A percentile compares a stretch with the other conserved stretches of the same genome.
These are phyloP conservation scores for Vigna nakashimae DNA, from an alignment of 306 rosid species.

Conservation along the genomic window DNA sequence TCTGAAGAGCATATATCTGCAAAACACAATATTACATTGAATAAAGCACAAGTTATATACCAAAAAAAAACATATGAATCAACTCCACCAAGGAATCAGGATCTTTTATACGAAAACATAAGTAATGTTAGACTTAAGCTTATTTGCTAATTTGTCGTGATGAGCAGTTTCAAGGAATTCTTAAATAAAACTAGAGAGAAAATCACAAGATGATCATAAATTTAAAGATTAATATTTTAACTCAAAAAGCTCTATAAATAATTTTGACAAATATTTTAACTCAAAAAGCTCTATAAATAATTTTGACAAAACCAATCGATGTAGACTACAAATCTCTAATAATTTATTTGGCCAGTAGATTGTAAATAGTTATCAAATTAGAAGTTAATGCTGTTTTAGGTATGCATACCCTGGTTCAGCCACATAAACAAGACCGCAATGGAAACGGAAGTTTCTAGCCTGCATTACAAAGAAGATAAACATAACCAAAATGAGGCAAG, in stretches of 20 bases:
- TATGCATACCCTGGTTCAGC: conserved; percentile 91
- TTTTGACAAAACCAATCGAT: conserved; percentile 8
- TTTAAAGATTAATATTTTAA: conserved; percentile 6
- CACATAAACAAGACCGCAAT: conserved; percentile 95
- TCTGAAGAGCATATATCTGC: conserved; percentile 90
- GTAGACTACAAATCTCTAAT: conserved; percentile 23
- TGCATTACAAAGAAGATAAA: conserved; percentile 52
- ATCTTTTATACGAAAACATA: conserved; percentile 23
- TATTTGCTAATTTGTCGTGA: conserved; percentile 30
- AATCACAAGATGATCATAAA: conserved; percentile 25
- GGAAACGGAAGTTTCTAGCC: conserved; percentile 97
- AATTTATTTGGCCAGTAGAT: conserved; percentile 23
- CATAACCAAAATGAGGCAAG: conserved; percentile 39
- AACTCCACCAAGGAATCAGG: background rate
- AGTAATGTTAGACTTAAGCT: conserved; percentile 13
- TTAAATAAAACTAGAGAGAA: conserved; percentile 17
- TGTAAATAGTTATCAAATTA: conserved; percentile 18
- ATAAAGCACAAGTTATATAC: conserved; percentile 31
- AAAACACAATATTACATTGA: conserved; percentile 42
- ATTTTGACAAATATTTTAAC: conserved; percentile 11
- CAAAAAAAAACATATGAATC: conserved; percentile 28
- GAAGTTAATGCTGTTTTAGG: conserved; percentile 35
- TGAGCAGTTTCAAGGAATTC: conserved; percentile 20
- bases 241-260: conserved; percentile 6
- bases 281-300: conserved; percentile 12